Evolutionary conservation across 805 yeast species (phyloP).

Genomic region (Tetrapisispora pingtungensis): DNA sequence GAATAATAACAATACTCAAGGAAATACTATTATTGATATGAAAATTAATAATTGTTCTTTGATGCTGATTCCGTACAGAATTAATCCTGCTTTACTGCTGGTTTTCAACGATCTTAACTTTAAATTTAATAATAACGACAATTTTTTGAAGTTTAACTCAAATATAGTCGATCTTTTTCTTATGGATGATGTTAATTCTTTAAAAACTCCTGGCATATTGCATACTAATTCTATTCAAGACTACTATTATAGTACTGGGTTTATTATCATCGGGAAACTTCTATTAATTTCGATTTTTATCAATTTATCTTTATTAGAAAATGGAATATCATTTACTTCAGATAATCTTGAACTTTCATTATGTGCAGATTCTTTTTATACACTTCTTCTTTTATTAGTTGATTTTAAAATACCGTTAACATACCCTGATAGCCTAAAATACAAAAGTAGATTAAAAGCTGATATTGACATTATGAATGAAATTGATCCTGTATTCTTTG

Average conservation of each 20-base stretch:
- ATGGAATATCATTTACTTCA: not conserved
- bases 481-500: conserved; percentile 26
- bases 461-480: conserved; percentile 34
- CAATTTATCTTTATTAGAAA: not conserved
- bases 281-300: not conserved
- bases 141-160: conserved; percentile 26
- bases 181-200: conserved; percentile 49
- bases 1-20: not conserved
- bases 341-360: conserved; percentile 31
- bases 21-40: conserved; percentile 10
- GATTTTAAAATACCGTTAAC: conserved; percentile 64
- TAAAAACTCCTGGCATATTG: conserved; percentile 9
- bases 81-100: conserved; percentile 45
- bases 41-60: conserved; percentile 42
- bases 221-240: conserved; percentile 7
- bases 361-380: conserved; percentile 80
- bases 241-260: conserved; percentile 20
- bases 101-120: conserved; percentile 22
- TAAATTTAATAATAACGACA: not conserved
- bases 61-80: conserved; percentile 53
- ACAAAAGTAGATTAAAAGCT: conserved; percentile 27
- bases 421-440: conserved; percentile 52
- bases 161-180: conserved; percentile 43
- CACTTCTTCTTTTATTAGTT: conserved; percentile 53
- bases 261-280: conserved; percentile 19